Evolutionary conservation across 345 rosid species (phyloP), one percentile per base, ranked within the genome.

Genomic region (Boechera stricta): DNA sequence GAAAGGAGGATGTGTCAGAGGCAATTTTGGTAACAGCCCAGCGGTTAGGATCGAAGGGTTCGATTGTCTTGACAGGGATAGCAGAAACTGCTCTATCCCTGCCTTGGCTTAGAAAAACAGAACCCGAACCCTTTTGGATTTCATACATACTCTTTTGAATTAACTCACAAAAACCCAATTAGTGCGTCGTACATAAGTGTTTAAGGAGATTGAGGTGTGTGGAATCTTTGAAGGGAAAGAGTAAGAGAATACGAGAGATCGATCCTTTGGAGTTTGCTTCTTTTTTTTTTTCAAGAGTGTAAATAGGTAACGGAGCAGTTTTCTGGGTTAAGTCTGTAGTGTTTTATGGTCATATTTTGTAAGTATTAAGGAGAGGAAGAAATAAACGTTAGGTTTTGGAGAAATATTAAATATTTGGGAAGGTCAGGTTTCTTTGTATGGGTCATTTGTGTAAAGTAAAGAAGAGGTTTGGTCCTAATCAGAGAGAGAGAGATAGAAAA

Each of bases 41-140:
- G 87, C 83, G 5, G 94, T 92, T 81, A 88, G 97, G 74, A 63
- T 94, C 2, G 98, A 94, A 83, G 98, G 98, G 48, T 94, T 94
- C 0, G 97, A 94, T 85, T 94, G 97, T 80, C 94, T 89, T 1
- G 91, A 93, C 78, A 88, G 98, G 89, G 98, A 92, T 74, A 57
- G 91, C 57, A 79, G 82, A 60, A 79, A 73, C 78, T 85, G 97
- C 71, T 83, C 94, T 70, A 88, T 94, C 85, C 93, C 97, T 63
- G 87, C 98, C 13, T 77, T 86, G 88, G 98, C 98, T 28, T 94
- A 83, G 82, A 32, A 5, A 10, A 2, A 7, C 12, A 1, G 10
- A 10, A 26, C 54, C 32, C 38, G 6, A 10, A n/a, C 54, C 33
- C 29, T 35, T 6, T 9, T 35, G 10, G 31, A 6, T 28, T 60